Evolutionary conservation across 2,329 filamentous ascomycete species (phyloP), one percentile per base, ranked within the genome.

Genomic region (Colletotrichum graminicola): DNA sequence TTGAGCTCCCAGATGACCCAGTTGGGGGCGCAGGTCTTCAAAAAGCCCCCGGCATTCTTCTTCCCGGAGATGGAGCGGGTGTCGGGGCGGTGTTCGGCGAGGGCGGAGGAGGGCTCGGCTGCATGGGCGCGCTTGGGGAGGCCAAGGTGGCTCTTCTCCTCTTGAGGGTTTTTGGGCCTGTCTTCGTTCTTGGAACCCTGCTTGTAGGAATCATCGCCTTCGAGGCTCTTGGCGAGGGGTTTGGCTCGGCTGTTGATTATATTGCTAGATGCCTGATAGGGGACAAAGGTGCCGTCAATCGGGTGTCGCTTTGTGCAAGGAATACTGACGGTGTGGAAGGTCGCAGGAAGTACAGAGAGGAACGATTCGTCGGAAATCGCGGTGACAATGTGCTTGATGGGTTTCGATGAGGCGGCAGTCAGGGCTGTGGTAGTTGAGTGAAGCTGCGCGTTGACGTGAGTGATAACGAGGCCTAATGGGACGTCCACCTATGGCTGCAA

Each of bases 1-100:
- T 47, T 45, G 29, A 51, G 26, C 23, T 62, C 65, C 65, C 65
- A 67, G 65, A 67, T 39, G 14, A 29, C 26, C 65, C 65, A 67
- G 36, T 18, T 18, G 2, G 59, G 11, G 23, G 41, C 8, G 65
- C 65, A 67, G 18, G 65, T 63, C 39, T 63, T 67, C 5, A n/a
- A 14, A 11, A 55, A 55, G 32, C 52, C 52, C 8, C 32, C 52
- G 11, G 52, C 32, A 2, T 36, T n/a, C 21, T 36, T 55, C 11
- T 21, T 12, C 21, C 18, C 18, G 3, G 52, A 36, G 59, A 41
- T 26, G 23, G 62, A 63, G 59, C 59, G 49, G 5, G 41, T 39
- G 12, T 51, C 32, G 39, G 41, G 65, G 7, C 26, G 16, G 39
- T 41, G 51, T 54, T 21, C 12, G 26, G 16, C 18, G 6, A 11